These are phyloP conservation scores for Herpetomonas samuelpessoai DNA, from an alignment of 208 protist genomes.

Conservation along the genomic window DNA sequence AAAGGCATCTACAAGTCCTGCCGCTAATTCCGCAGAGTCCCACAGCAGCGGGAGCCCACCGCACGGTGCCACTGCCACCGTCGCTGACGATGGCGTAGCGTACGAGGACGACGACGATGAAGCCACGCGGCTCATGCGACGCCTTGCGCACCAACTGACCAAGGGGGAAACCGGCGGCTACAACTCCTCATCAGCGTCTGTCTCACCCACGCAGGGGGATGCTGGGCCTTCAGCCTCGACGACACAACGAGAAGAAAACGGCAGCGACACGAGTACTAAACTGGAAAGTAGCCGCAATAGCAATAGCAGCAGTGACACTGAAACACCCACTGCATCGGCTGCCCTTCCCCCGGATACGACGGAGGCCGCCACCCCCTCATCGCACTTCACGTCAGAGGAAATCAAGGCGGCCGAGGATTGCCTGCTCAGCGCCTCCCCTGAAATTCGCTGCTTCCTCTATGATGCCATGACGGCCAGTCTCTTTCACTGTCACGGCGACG, in stretches of 20 bases:
- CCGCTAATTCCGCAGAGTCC: background rate
- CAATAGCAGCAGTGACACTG: background rate
- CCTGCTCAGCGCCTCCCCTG: conserved; percentile 36
- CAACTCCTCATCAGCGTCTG: background rate
- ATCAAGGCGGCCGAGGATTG: conserved; percentile 22
- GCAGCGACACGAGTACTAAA: too few relatives aligned
- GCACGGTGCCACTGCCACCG: background rate
- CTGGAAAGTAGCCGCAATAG: too few relatives aligned
- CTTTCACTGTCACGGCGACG: conserved; percentile 54
- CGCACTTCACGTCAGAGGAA: conserved; percentile 5
- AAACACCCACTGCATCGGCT: background rate
- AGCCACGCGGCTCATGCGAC: background rate
- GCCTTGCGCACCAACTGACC: background rate
- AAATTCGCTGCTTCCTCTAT: conserved; percentile 81
- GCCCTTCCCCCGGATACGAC: background rate
- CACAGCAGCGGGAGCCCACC: background rate
- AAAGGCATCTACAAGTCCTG: background rate
- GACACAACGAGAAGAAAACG: too few relatives aligned
- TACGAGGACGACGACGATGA: background rate
- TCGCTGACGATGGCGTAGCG: too few relatives aligned
- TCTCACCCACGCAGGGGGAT: background rate
- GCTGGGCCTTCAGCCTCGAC: too few relatives aligned
- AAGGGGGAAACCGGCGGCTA: background rate
- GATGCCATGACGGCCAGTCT: conserved; percentile 72
- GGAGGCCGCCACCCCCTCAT: too few relatives aligned